These are phyloP conservation scores for Sclerotinia spermophila DNA, from an alignment of 2,329 filamentous ascomycete species.

Conservation along the genomic window DNA sequence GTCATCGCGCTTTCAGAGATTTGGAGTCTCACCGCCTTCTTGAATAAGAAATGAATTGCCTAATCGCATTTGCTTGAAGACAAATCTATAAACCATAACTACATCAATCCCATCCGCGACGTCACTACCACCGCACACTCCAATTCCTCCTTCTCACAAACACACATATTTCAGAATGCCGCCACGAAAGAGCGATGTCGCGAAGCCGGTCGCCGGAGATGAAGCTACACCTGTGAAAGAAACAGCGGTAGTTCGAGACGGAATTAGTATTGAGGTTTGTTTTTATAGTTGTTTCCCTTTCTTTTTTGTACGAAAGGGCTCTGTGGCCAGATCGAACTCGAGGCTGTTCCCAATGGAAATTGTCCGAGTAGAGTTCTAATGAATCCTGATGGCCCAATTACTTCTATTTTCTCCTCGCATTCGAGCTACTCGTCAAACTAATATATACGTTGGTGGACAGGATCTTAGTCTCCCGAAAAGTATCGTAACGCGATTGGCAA, in stretches of 20 bases:
- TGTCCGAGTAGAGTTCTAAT: neutral
- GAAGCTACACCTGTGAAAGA: constrained; percentile 33
- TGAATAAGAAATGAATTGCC: neutral
- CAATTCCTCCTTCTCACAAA: neutral
- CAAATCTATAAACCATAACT: constrained; percentile 5
- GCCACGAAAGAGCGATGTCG: constrained; percentile 53
- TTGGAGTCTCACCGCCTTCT: constrained; percentile 1
- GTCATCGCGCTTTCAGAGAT: neutral
- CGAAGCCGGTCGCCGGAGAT: constrained; percentile 46
- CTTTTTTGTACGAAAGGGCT: neutral
- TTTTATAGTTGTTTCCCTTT: neutral
- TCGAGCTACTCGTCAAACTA: neutral
- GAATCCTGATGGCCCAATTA: too few relatives aligned
- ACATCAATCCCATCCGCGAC: neutral
- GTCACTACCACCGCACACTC: neutral
- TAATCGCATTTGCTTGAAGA: neutral
- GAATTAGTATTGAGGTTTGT: constrained; percentile 50
- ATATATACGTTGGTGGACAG: constrained; percentile 40
- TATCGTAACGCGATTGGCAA: constrained; percentile 74
- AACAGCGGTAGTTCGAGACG: constrained; percentile 26
- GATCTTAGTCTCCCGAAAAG: constrained; percentile 76
- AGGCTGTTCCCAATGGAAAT: neutral
- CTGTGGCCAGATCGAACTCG: neutral
- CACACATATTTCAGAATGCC: constrained; percentile 45
- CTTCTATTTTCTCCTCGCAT: neutral